These are phyloP conservation scores for Euphorbia tirucalli DNA, from an alignment of 345 rosid species.

Conservation along the genomic window DNA sequence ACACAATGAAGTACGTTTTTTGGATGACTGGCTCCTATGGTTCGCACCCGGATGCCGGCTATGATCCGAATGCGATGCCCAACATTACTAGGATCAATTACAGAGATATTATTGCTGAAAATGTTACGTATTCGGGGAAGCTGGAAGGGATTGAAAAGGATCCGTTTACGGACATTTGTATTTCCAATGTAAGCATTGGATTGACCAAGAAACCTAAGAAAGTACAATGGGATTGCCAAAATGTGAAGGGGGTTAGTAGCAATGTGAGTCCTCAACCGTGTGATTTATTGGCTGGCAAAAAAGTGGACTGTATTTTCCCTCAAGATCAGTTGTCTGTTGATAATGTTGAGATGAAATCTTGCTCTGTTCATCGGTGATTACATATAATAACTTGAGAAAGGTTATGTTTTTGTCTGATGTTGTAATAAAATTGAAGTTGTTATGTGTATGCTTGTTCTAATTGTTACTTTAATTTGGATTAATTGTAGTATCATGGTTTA, in stretches of 20 bases:
- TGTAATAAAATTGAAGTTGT: no score
- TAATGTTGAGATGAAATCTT: constrained; percentile 40
- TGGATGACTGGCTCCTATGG: constrained; percentile 72
- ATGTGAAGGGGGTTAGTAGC: constrained; percentile 53
- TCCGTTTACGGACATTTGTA: constrained; percentile 60
- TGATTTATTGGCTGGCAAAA: constrained; percentile 42
- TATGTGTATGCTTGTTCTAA: no score
- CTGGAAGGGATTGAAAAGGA: constrained; percentile 54
- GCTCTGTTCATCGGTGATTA: constrained; percentile 18
- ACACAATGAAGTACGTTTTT: constrained; percentile 72
- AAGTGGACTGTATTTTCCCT: constrained; percentile 49
- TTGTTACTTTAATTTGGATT: no score
- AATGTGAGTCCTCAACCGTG: constrained; percentile 57
- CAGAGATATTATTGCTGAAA: constrained; percentile 51
- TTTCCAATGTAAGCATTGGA: constrained; percentile 53
- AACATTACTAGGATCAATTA: constrained; percentile 50
- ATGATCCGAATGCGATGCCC: constrained; percentile 64
- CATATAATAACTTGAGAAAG: no score
- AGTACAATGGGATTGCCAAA: constrained; percentile 66
- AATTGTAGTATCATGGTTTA: no score
- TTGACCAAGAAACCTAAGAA: constrained; percentile 40
- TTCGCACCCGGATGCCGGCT: constrained; percentile 56
- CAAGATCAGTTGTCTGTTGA: constrained; percentile 58
- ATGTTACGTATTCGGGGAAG: constrained; percentile 52
- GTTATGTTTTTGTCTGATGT: no score